Evolutionary conservation across 345 rosid genomes (phyloP).

Genomic region (Abelmoschus esculentus): DNA sequence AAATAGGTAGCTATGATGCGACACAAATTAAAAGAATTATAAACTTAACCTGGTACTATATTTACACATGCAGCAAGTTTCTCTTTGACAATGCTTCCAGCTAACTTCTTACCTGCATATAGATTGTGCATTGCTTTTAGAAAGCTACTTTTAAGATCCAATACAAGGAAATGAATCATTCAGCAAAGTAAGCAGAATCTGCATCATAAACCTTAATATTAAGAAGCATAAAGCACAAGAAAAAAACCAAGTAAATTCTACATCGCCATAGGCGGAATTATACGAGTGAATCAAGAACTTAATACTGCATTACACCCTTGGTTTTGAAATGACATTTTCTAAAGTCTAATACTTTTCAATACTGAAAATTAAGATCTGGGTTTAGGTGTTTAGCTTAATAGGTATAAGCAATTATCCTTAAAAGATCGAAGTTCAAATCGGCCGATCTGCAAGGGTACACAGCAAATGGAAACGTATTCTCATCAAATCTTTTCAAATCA

Average conservation of each 20-base stretch:
- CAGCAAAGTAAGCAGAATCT: not conserved
- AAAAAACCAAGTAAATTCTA: not conserved
- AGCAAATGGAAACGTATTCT: no score
- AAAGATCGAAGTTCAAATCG: not conserved
- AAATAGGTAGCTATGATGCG: not conserved
- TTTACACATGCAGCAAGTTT: constrained; percentile 93
- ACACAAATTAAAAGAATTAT: constrained; percentile 1
- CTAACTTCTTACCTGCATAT: constrained; percentile 72
- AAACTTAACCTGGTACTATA: constrained; percentile 59
- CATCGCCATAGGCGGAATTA: not conserved
- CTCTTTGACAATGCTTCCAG: constrained; percentile 68
- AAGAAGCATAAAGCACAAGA: constrained; percentile 29
- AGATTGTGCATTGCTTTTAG: not conserved
- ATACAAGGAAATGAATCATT: not conserved
- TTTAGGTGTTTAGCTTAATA: not conserved
- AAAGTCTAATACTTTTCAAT: not conserved
- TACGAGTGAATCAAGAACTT: not conserved
- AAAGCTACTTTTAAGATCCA: not conserved
- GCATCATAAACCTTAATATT: not conserved
- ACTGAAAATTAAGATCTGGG: not conserved
- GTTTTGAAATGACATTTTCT: not conserved
- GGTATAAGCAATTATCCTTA: not conserved
- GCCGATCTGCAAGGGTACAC: no score
- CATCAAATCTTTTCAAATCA: not conserved
- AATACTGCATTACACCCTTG: not conserved